Evolutionary conservation across 1,284 basidiomycete species (phyloP).

Genomic region (Erythrobasidium hasegawianum): DNA sequence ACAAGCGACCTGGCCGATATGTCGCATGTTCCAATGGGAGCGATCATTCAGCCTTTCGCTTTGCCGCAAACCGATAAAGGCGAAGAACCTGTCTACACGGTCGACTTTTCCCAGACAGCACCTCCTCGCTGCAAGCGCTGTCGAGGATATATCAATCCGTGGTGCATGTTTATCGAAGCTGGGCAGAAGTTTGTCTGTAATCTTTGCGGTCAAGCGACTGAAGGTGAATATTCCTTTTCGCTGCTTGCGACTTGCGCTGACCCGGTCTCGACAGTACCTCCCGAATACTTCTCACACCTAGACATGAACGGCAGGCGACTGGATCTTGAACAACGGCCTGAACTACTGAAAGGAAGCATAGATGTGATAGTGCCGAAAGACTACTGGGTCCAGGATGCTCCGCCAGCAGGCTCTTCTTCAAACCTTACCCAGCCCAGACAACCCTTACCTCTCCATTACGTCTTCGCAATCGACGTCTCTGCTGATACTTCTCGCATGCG

Average conservation of each 20-base stretch:
- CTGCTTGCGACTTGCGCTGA: neutral
- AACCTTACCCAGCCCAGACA: conserved; percentile 50
- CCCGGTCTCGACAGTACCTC: conserved; percentile 57
- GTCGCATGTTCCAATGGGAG: conserved; percentile 77
- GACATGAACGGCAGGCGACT: conserved; percentile 74
- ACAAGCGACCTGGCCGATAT: conserved; percentile 75
- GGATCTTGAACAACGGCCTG: conserved; percentile 77
- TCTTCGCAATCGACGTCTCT: conserved; percentile 90
- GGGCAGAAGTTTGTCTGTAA: conserved; percentile 91
- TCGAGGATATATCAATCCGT: conserved; percentile 90
- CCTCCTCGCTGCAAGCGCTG: conserved; percentile 84
- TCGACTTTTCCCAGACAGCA: conserved; percentile 57
- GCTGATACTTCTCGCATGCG: conserved; percentile 67
- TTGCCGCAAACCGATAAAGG: conserved; percentile 63
- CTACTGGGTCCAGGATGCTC: conserved; percentile 75
- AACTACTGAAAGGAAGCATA: conserved; percentile 84
- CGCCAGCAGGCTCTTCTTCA: conserved; percentile 43
- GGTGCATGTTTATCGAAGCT: conserved; percentile 81
- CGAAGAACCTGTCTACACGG: conserved; percentile 75
- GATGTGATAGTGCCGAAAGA: conserved; percentile 81
- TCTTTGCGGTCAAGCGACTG: conserved; percentile 74
- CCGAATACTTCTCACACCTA: conserved; percentile 81
- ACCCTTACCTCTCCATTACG: conserved; percentile 67
- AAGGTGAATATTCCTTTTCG: conserved; percentile 58
- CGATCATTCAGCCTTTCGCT: conserved; percentile 87